These are phyloP conservation scores for Biscogniauxia mediterranea DNA, from an alignment of 2,329 filamentous ascomycete species.

Conservation along the genomic window DNA sequence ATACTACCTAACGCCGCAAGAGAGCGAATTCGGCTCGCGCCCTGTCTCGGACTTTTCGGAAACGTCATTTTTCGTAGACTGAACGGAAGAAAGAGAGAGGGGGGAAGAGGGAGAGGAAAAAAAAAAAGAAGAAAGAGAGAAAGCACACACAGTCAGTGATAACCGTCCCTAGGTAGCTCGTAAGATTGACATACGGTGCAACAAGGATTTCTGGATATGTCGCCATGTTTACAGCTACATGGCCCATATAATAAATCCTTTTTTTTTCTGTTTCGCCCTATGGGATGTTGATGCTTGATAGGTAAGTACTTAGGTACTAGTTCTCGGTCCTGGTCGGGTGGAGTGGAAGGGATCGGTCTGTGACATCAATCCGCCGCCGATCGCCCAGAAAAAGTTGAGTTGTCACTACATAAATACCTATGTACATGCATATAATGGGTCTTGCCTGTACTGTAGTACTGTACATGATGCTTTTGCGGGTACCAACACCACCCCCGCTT, in stretches of 20 bases:
- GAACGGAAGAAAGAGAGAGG: too few relatives aligned
- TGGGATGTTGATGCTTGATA: not conserved
- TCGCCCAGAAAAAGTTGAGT: not conserved
- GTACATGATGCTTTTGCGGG: not conserved
- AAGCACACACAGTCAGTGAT: too few relatives aligned
- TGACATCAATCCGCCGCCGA: not conserved
- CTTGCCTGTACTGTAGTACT: too few relatives aligned
- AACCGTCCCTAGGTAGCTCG: not conserved
- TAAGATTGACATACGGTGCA: not conserved
- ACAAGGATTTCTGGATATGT: not conserved
- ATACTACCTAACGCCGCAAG: not conserved
- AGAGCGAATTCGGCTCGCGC: not conserved
- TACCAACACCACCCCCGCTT: not conserved
- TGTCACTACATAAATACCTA: not conserved
- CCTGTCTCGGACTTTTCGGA: not conserved
- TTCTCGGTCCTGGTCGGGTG: not conserved
- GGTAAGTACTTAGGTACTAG: too few relatives aligned
- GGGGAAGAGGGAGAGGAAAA: not conserved
- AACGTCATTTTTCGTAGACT: not conserved
- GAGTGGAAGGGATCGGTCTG: not conserved
- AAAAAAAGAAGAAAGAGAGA: too few relatives aligned
- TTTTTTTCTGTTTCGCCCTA: not conserved
- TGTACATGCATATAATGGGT: not conserved
- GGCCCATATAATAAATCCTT: not conserved
- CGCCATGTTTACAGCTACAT: not conserved